Base-by-base conservation (phyloP, 2,329 filamentous ascomycete species). In the Didymellaceae sp. region DNA sequence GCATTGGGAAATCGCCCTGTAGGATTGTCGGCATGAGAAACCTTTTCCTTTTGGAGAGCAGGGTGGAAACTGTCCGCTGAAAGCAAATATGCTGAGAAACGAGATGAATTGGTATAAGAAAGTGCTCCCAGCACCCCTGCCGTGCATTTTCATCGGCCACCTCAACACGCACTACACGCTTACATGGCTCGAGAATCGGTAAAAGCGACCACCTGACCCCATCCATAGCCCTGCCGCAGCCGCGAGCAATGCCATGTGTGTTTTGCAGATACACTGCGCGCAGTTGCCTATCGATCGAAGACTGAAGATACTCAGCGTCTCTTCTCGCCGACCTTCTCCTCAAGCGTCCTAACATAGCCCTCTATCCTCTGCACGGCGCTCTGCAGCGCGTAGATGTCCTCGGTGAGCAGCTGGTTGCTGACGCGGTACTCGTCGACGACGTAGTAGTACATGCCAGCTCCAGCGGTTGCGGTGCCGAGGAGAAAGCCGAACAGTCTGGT, bases 301-400 rank as follows among this genome's bases (percentile, higher is more conserved):
- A 18, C 16, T 8, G 14, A 4, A 16, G 31, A 33, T 17, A 18
- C 14, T 45, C 37, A 52, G 11, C 48, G 48, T 54, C 57, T 73
- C 61, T 68, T 71, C 40, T 61, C 78, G 61, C 87, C 85, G 62
- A 92, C 82, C 78, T 88, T 91, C 66, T 89, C 84, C 78, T 97
- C 93, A 59, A 97, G 78, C 42, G 84, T 84, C 70, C 86, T 84
- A 58, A 96, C 86, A 72, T 97, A 95, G 57, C 83, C 84, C 76
- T 91, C 91, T 73, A 97, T 84, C 71, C 89, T 85, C 74, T 92
- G 88, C 49, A 96, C 92, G 39, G 91, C 90, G 40, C 86, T 82
- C 82, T 97, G 92, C 39, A 97, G 83, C 59, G 90, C 93, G 77
- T 93, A 93, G 74, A 97, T 96, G 76, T 97, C 93, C 77, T 96